These are phyloP conservation scores for Maudiozyma serrabonitensis DNA, from an alignment of 805 yeast genomes.

Conservation along the genomic window DNA sequence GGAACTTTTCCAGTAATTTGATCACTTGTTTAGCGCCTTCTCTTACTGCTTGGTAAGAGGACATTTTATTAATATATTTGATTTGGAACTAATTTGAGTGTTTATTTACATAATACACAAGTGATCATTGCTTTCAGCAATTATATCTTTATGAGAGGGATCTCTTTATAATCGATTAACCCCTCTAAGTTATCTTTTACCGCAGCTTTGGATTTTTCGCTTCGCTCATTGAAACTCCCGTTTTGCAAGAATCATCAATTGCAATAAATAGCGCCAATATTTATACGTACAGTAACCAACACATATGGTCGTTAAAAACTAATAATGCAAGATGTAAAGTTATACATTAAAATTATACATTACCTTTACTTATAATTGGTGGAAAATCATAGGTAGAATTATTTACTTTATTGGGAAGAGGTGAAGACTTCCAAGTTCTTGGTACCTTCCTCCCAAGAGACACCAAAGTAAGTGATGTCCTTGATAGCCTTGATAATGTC, in stretches of 20 bases:
- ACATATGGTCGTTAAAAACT: background rate
- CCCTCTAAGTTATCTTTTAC: too few relatives aligned
- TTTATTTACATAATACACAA: too few relatives aligned
- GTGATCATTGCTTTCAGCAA: too few relatives aligned
- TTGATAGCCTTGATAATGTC: conserved; percentile 67
- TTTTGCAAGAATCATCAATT: too few relatives aligned
- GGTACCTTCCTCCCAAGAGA: conserved; percentile 82
- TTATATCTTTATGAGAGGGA: too few relatives aligned
- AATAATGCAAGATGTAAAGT: background rate
- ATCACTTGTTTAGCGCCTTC: conserved; percentile 51
- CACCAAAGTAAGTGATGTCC: conserved; percentile 64
- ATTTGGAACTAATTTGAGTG: too few relatives aligned
- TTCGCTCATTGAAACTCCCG: too few relatives aligned
- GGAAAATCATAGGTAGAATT: background rate
- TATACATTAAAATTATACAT: background rate
- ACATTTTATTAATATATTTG: conserved; percentile 5
- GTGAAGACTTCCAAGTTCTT: conserved; percentile 62
- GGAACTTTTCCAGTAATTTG: conserved; percentile 48
- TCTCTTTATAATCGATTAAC: too few relatives aligned
- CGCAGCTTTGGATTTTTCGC: too few relatives aligned
- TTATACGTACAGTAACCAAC: too few relatives aligned
- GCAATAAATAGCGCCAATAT: too few relatives aligned
- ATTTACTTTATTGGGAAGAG: conserved; percentile 41
- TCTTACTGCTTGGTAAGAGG: conserved; percentile 22
- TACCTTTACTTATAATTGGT: background rate